These are phyloP conservation scores for Mycena kentingensis DNA, from an alignment of 768 basidiomycete species.

Conservation along the genomic window DNA sequence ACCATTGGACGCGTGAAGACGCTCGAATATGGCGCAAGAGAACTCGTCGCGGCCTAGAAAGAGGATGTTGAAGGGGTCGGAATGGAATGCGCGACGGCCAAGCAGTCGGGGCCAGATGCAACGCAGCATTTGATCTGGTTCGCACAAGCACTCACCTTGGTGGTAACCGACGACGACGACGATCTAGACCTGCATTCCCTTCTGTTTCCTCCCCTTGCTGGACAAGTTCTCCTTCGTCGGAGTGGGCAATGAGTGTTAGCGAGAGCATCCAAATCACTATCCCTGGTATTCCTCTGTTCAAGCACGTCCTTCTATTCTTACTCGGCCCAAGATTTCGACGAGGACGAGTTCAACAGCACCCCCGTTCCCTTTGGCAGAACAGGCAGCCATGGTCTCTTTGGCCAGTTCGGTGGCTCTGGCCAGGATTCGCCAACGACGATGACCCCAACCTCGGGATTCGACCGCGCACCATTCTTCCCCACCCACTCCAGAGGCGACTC, in stretches of 20 bases:
- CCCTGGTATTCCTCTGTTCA: conserved; percentile 44
- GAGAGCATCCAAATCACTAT: conserved; percentile 66
- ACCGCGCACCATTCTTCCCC: conserved; percentile 61
- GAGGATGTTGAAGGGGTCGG: conserved; percentile 67
- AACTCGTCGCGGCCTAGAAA: conserved; percentile 91
- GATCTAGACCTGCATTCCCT: background rate
- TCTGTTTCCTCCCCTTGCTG: conserved; percentile 16
- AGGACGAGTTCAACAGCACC: conserved; percentile 63
- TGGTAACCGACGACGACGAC: too few relatives aligned
- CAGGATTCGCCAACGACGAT: conserved; percentile 66
- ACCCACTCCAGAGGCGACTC: conserved; percentile 79
- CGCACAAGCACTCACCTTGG: too few relatives aligned
- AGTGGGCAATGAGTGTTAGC: conserved; percentile 23
- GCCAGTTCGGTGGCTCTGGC: conserved; percentile 43
- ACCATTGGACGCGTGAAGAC: conserved; percentile 68
- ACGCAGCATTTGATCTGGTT: too few relatives aligned
- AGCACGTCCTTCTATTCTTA: conserved; percentile 10
- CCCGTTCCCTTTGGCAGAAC: conserved; percentile 74
- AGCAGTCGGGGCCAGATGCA: too few relatives aligned
- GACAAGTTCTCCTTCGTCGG: conserved; percentile 18
- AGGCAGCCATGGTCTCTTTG: conserved; percentile 38
- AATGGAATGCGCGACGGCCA: background rate
- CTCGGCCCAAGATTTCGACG: conserved; percentile 66
- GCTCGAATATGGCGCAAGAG: conserved; percentile 71
- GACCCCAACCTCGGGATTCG: conserved; percentile 49